Base-by-base conservation (phyloP, 495 filamentous ascomycete genomes). In the Aspergillus cavernicola region DNA sequence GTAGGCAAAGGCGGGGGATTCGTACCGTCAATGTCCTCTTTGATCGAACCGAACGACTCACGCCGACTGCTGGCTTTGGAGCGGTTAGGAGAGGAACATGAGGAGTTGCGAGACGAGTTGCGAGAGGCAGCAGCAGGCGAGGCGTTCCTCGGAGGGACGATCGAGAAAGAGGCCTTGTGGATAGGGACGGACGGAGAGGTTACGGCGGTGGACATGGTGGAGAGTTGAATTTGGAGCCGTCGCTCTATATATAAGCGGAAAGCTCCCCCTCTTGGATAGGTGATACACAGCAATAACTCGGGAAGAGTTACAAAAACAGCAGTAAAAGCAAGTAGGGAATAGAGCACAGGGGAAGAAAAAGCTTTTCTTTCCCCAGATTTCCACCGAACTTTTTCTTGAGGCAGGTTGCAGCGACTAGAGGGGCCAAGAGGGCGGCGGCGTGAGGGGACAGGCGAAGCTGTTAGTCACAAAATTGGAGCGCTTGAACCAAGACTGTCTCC, bases 1-100 rank as follows among this genome's bases (percentile, higher is more conserved):
- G 19, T 43, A 37, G 4, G 28, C 20, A 24, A 31, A 11, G 44
- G 40, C 28, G 20, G 35, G 42, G 23, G 38, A 44, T 32, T 59
- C 67, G 33, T 66, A 75, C 72, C 72, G 62, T 69, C 67, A 23
- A 67, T 59, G 57, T 77, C 74, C 64, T 77, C 74, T 58, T 74
- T 74, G 59, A 77, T 72, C 3, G 72, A 75, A 50, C 71, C 72
- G 52, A 73, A 71, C 6, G 72, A 75, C 35, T 66, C 60, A 24
- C 71, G 72, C 35, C 64, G 62, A 52, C 70, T 73, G 64, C 63
- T 73, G 8, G 74, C 73, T 28, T 68, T 61, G 18, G 74, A 77
- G 8, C 66, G 63, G 61, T 71, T 65, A 7, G 68, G 62, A 8
- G 73, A 73, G 43, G 63, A 70, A 47, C 69, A 72, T 29, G 62